Evolutionary conservation across 176 grass and related monocot species (phyloP).

Genomic region (Zea luxurians): DNA sequence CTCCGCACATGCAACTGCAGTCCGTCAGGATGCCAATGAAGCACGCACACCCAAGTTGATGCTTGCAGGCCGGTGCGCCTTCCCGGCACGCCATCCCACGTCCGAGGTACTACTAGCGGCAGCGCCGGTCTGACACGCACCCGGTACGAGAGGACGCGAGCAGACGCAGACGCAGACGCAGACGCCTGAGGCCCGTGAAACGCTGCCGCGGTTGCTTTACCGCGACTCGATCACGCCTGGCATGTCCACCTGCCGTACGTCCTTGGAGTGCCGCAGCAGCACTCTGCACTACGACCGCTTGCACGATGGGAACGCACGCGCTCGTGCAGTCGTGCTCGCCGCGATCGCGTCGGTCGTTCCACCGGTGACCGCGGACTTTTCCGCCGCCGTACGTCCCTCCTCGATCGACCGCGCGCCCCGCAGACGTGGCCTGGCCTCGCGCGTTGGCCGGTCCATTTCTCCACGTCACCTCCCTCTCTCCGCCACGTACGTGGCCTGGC

Average conservation of each 20-base stretch:
- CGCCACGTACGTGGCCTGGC: not conserved
- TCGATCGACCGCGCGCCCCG: not conserved
- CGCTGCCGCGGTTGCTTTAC: conserved; percentile 8
- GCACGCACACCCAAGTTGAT: too few relatives aligned
- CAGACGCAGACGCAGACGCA: too few relatives aligned
- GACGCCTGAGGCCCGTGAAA: not conserved
- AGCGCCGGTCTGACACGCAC: too few relatives aligned
- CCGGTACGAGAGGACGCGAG: too few relatives aligned
- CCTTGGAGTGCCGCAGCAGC: not conserved
- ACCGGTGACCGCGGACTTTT: not conserved
- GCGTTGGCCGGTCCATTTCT: not conserved
- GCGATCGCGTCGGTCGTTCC: not conserved
- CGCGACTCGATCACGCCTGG: not conserved
- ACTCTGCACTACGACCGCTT: too few relatives aligned
- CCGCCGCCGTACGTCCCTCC: not conserved
- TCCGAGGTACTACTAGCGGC: too few relatives aligned
- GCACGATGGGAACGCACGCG: not conserved
- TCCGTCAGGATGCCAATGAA: too few relatives aligned
- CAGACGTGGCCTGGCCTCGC: too few relatives aligned
- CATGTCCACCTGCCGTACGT: not conserved
- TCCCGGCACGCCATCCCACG: too few relatives aligned
- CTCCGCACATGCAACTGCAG: too few relatives aligned
- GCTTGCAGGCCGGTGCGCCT: too few relatives aligned
- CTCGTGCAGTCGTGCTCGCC: not conserved
- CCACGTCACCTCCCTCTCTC: not conserved